Evolutionary conservation across 176 grass and related monocot genomes (phyloP).

Genomic region (Carex littledalei): DNA sequence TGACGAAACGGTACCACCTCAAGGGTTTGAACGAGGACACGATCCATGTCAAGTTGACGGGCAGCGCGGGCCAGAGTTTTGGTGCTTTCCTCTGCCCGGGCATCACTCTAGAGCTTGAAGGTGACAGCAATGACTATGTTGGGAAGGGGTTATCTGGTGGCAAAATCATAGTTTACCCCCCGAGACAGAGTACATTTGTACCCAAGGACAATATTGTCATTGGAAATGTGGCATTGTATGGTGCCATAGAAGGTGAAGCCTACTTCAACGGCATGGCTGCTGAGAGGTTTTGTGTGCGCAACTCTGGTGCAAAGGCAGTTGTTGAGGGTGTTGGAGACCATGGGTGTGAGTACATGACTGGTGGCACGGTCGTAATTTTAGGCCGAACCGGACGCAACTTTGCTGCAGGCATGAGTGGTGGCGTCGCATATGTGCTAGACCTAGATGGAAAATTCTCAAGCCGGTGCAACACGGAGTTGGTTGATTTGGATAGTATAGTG

Average conservation of each 20-base stretch:
- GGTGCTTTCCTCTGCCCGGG: slow-evolving; percentile 91
- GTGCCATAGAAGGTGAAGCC: slow-evolving; percentile 85
- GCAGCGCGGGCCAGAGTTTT: slow-evolving; percentile 91
- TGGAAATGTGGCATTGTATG: slow-evolving; percentile 97
- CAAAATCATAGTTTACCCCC: slow-evolving; percentile 91
- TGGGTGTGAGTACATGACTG: slow-evolving; percentile 99
- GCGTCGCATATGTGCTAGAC: slow-evolving; percentile 86
- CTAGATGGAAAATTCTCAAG: slow-evolving; percentile 70
- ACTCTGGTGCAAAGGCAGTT: slow-evolving; percentile 93
- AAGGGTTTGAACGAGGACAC: slow-evolving; percentile 62
- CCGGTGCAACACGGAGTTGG: slow-evolving; percentile 76
- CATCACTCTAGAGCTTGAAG: slow-evolving; percentile 95
- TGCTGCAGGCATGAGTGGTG: slow-evolving; percentile 98
- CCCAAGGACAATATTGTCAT: slow-evolving; percentile 96
- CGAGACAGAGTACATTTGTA: slow-evolving; percentile 62
- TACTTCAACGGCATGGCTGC: slow-evolving; percentile 99
- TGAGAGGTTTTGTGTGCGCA: slow-evolving; percentile 94
- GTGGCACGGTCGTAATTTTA: slow-evolving; percentile 80
- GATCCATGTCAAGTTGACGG: slow-evolving; percentile 82
- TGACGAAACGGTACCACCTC: slow-evolving; percentile 84
- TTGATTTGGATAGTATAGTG: slow-evolving; percentile 79
- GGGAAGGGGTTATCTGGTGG: slow-evolving; percentile 97
- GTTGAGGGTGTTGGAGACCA: slow-evolving; percentile 99
- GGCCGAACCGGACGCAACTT: slow-evolving; percentile 96
- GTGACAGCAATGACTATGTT: slow-evolving; percentile 97